Conservation (phyloP, 805 yeast genomes). For the Saccharomycopsis babjevae region DNA sequence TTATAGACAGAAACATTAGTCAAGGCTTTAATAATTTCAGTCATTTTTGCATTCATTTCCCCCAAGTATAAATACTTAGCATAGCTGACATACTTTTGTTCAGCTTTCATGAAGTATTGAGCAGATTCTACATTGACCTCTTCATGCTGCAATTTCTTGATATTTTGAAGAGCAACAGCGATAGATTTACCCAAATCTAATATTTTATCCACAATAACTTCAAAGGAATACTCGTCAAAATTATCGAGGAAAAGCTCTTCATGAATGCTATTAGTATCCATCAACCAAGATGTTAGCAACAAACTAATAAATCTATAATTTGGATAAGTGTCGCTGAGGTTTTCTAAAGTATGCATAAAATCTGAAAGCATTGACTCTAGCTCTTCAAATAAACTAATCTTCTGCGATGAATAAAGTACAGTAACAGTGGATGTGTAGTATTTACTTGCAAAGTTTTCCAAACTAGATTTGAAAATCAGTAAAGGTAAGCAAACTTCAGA, state of each 20-base stretch:
- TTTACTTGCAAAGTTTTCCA: neutral
- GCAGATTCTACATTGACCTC: slow-evolving; percentile 41
- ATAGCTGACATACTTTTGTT: slow-evolving; percentile 33
- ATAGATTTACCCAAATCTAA: slow-evolving; percentile 43
- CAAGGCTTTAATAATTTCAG: slow-evolving; percentile 17
- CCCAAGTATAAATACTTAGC: slow-evolving; percentile 34
- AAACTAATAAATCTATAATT: slow-evolving; percentile 38
- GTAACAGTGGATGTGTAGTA: neutral
- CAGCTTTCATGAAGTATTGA: slow-evolving; percentile 52
- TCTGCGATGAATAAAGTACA: neutral
- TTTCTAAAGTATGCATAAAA: slow-evolving; percentile 24
- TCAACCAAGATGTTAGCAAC: slow-evolving; percentile 39
- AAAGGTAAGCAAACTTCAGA: neutral
- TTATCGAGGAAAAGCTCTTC: slow-evolving; percentile 19
- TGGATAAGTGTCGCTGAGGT: slow-evolving; percentile 28
- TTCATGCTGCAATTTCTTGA: slow-evolving; percentile 29
- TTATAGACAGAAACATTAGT: neutral
- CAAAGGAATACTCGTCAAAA: slow-evolving; percentile 33
- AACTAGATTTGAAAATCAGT: neutral
- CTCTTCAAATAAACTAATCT: slow-evolving; percentile 16
- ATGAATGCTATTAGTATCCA: slow-evolving; percentile 1
- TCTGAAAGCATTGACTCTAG: slow-evolving; percentile 23
- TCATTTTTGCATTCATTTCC: slow-evolving; percentile 29
- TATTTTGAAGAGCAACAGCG: slow-evolving; percentile 58
- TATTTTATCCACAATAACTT: neutral